phyloP scores from a whole-genome alignment of 1,139 yeast species.

The Keqinozyma sinolaborantium region DNA sequence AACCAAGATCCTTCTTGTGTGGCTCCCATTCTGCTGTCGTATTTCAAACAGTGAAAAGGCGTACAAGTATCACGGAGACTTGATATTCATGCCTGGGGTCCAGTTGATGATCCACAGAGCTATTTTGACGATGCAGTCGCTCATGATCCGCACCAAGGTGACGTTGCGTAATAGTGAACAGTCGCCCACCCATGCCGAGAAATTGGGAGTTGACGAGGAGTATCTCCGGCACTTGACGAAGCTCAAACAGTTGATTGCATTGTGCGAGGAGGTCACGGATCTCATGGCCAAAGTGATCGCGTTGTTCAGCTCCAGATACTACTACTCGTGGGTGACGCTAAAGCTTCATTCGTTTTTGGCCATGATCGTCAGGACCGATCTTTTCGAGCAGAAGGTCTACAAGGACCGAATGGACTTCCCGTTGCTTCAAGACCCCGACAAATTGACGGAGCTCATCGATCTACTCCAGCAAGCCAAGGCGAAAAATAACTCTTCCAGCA shows the following conservation, averaged over 20 bases:
- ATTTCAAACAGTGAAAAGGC: conserved; percentile 19
- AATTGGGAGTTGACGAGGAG: conserved; percentile 4
- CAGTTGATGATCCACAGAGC: conserved; percentile 29
- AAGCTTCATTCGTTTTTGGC: conserved; percentile 6
- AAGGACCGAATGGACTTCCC: conserved; percentile 5
- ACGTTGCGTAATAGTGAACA: too few species aligned
- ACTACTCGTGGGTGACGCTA: conserved; percentile 13
- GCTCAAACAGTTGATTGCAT: conserved; percentile 5
- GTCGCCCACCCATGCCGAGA: conserved; percentile 6
- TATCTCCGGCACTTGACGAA: conserved; percentile 6
- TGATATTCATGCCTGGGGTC: conserved; percentile 32
- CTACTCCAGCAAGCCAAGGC: not conserved
- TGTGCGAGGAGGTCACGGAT: conserved; percentile 7
- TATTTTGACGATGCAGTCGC: conserved; percentile 22
- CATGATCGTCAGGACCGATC: conserved; percentile 5
- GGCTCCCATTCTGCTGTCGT: conserved; percentile 26
- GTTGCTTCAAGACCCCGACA: conserved; percentile 7
- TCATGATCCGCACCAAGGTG: conserved; percentile 10
- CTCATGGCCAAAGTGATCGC: conserved; percentile 8
- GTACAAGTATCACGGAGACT: conserved; percentile 24
- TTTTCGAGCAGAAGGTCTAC: conserved; percentile 6
- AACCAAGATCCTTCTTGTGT: conserved; percentile 22
- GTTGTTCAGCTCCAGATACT: conserved; percentile 11
- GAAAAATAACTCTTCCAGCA: not conserved
- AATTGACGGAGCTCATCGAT: conserved; percentile 4